These are phyloP conservation scores for Batrachochytrium dendrobatidis DNA, from an alignment of 371 early-diverging fungal genomes.

Conservation along the genomic window DNA sequence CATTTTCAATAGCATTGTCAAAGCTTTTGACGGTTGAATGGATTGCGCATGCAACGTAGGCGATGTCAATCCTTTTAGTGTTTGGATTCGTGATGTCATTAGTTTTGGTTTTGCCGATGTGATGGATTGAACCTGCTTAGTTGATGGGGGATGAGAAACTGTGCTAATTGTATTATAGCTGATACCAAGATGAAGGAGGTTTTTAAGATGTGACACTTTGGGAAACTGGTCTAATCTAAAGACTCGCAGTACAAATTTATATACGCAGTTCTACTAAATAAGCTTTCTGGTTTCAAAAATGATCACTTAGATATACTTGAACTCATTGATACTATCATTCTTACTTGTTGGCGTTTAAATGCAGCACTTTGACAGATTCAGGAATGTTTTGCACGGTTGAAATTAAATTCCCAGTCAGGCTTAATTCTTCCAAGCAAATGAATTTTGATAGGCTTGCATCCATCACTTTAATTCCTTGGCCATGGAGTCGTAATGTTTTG, in stretches of 20 bases:
- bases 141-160: too few relatives aligned
- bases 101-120: background rate
- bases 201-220: constrained; percentile 1
- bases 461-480: background rate
- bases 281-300: too few relatives aligned
- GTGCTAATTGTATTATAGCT: background rate
- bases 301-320: too few relatives aligned
- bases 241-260: too few relatives aligned
- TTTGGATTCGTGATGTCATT: background rate
- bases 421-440: background rate
- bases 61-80: background rate
- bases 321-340: too few relatives aligned
- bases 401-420: background rate
- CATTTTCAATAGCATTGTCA: too few relatives aligned
- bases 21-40: background rate
- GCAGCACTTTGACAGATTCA: background rate
- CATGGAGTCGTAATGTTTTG: background rate
- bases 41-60: background rate
- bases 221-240: too few relatives aligned
- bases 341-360: background rate
- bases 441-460: background rate
- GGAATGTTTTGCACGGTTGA: background rate
- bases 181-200: constrained; percentile 8
- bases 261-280: too few relatives aligned
- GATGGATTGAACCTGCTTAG: background rate